Conservation (phyloP, 2,329 filamentous ascomycete species). For the Ilyonectria robusta region DNA sequence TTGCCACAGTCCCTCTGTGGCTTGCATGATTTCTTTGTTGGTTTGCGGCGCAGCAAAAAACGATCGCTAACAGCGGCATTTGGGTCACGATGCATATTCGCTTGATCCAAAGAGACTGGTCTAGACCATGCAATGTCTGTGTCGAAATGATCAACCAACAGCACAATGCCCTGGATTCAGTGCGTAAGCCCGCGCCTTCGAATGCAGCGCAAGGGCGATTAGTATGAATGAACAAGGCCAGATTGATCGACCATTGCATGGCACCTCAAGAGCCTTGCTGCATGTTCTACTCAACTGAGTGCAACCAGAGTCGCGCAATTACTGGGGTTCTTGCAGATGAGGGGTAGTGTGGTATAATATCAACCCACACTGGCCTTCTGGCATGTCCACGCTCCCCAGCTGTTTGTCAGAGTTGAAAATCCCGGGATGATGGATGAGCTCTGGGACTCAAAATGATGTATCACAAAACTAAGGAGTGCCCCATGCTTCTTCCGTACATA, state of each 20-base stretch:
- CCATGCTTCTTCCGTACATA: not conserved
- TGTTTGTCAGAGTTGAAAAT: slow-evolving; percentile 12
- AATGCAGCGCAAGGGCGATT: not conserved
- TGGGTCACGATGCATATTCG: not conserved
- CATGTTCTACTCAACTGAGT: not conserved
- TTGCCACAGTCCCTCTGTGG: not conserved
- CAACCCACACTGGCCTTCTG: not conserved
- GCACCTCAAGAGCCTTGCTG: not conserved
- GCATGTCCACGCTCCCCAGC: not conserved
- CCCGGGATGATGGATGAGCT: slow-evolving; percentile 7
- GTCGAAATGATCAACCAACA: not conserved
- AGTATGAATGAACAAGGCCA: no score
- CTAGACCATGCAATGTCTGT: not conserved
- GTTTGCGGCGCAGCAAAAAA: slow-evolving; percentile 11
- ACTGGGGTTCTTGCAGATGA: not conserved
- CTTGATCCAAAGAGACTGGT: not conserved
- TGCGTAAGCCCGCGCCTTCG: no score
- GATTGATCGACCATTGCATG: no score
- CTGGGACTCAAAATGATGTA: slow-evolving; percentile 13
- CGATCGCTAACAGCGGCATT: slow-evolving; percentile 3
- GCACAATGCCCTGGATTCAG: not conserved
- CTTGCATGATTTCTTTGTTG: slow-evolving; percentile 3
- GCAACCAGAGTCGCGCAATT: not conserved
- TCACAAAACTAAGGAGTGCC: not conserved
- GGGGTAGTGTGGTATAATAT: not conserved